Evolutionary conservation across 768 basidiomycete species (phyloP).

Genomic region (Tubosaeta brunneosetosa): DNA sequence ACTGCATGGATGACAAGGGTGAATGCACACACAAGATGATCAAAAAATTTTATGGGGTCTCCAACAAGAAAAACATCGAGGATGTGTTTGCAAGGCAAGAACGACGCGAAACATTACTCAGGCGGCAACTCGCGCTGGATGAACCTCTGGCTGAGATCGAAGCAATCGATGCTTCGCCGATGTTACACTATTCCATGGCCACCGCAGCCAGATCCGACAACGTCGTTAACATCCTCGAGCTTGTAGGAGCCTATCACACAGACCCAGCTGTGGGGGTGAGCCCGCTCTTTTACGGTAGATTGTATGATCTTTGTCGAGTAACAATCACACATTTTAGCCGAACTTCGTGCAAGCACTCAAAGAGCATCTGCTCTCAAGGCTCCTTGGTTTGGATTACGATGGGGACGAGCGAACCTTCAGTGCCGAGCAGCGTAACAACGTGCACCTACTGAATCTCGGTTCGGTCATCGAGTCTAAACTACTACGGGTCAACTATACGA

Average conservation of each 20-base stretch:
- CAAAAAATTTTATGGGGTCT: conserved; percentile 25
- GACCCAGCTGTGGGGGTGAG: too few relatives aligned
- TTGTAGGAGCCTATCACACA: too few relatives aligned
- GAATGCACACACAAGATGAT: conserved; percentile 30
- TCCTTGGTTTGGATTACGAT: conserved; percentile 7
- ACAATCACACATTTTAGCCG: too few relatives aligned
- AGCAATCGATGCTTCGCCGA: too few relatives aligned
- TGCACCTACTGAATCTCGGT: too few relatives aligned
- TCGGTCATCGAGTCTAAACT: not conserved
- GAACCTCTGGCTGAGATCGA: too few relatives aligned
- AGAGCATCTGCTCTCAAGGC: conserved; percentile 17
- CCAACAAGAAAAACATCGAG: conserved; percentile 14
- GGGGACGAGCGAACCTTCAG: not conserved
- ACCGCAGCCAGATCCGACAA: too few relatives aligned
- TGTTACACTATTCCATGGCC: too few relatives aligned
- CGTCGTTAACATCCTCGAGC: too few relatives aligned
- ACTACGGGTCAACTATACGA: conserved; percentile 10
- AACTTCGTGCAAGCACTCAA: conserved; percentile 11
- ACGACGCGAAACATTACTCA: not conserved
- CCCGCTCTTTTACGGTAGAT: too few relatives aligned
- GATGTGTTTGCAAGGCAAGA: conserved; percentile 8
- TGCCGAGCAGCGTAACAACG: not conserved
- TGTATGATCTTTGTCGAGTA: too few relatives aligned
- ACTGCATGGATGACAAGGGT: conserved; percentile 16
- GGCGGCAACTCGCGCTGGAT: not conserved